Evolutionary conservation across 495 filamentous ascomycete genomes (phyloP), one percentile per base, ranked within the genome.

Genomic region (Xylaria telfairii): DNA sequence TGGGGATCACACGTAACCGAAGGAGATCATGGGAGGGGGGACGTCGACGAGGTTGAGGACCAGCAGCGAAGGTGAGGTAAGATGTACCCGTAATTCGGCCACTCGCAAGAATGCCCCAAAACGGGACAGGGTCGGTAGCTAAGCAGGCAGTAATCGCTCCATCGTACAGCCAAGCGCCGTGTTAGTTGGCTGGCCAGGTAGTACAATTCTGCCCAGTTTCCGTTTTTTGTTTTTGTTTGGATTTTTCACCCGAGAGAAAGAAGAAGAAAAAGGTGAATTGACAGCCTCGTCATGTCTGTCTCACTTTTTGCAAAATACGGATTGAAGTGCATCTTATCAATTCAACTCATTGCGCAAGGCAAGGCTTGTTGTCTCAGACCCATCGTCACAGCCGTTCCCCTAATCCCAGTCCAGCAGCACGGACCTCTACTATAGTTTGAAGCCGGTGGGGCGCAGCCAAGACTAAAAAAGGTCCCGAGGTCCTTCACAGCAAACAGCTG

Each of bases 31-130:
- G 17, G 62, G 21, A 21, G 4, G 24, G 49, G 21, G 51, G 21
- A 26, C 12, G 30, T 47, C 30, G 12, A 47, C 62, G 44, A 49
- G 37, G 42, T 21, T 12, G 62, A 37, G 28, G 62, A 63, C 21
- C 28, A 41, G 34, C 32, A n/a, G 32, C 8, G 34, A 3, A 37
- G 34, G 34, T 37, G 34, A 37, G 34, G 34, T 41, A 26, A 30
- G 26, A 30, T 54, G 51, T 4, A 30, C 51, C 24, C 49, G 24
- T 28, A 53, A 42, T 21, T 53, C 44, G 34, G 15, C 59, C 44
- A 30, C 34, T 70, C 68, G 68, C 68, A 70, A 65, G 68, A 70
- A 65, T 70, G 61, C 59, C 68, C 61, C 61, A 34, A 70, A 70
- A 65, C 13, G 68, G 68, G 8, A 47, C 41, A 15, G 19, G 34